phyloP scores from a whole-genome alignment of 768 basidiomycete genomes.

The Tylopilus balloui region DNA sequence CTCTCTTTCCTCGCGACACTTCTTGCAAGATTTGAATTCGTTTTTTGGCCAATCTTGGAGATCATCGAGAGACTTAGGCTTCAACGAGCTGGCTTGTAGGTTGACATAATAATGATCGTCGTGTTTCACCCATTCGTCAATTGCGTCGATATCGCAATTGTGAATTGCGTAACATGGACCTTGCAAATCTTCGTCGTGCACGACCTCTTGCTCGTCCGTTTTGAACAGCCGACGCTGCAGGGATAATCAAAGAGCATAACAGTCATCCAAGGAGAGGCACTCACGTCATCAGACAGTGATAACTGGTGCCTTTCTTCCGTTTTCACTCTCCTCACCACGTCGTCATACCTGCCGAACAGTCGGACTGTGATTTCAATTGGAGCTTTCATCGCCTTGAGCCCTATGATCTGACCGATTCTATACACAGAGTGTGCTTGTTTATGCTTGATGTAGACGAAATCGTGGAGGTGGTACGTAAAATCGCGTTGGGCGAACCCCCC shows the following conservation, averaged over 20 bases:
- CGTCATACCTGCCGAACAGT: conserved; percentile 45
- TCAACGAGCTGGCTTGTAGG: conserved; percentile 23
- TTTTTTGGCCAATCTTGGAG: conserved; percentile 24
- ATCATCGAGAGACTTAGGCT: conserved; percentile 19
- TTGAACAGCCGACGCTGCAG: conserved; percentile 39
- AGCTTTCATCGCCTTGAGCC: conserved; percentile 29
- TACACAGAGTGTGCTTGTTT: conserved; percentile 30
- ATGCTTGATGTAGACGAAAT: conserved; percentile 57
- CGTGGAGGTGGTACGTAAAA: conserved; percentile 49
- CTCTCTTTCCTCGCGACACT: conserved; percentile 37
- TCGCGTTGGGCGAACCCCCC: conserved; percentile 41
- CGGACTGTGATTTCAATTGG: conserved; percentile 35
- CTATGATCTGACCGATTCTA: conserved; percentile 53
- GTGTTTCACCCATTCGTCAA: conserved; percentile 41
- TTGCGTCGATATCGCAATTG: conserved; percentile 28
- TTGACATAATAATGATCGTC: conserved; percentile 60
- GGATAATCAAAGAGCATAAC: conserved; percentile 9
- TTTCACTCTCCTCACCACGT: conserved; percentile 28
- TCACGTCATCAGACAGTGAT: conserved; percentile 42
- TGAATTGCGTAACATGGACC: conserved; percentile 52
- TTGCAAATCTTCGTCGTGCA: conserved; percentile 39
- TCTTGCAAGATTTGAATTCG: conserved; percentile 36
- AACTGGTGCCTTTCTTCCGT: conserved; percentile 10
- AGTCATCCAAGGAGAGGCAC: conserved; percentile 1
- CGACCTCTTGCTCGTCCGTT: conserved; percentile 27